Conservation (phyloP, 345 rosid genomes). For the Limnanthes douglasii region DNA sequence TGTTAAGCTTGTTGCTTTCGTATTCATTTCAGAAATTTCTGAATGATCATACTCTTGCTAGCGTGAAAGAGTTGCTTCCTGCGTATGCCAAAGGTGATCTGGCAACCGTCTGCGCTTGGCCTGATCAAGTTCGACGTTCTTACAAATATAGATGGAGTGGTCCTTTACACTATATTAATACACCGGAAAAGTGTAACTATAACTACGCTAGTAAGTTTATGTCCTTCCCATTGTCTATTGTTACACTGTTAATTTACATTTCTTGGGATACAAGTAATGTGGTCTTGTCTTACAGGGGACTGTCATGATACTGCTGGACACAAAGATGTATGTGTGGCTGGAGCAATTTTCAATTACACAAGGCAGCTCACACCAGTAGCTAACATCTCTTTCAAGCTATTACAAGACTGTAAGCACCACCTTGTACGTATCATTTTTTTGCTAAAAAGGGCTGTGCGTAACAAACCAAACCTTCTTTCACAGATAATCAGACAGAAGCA, state of each 20-base stretch:
- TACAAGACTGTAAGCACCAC: conserved; percentile 25
- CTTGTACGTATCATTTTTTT: too few species aligned
- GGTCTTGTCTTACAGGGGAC: conserved; percentile 37
- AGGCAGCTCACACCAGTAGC: too few species aligned
- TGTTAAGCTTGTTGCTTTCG: too few species aligned
- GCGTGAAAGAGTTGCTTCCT: conserved; percentile 46
- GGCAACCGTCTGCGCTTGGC: conserved; percentile 61
- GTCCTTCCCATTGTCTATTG: too few species aligned
- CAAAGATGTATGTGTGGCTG: conserved; percentile 65
- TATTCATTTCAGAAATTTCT: too few species aligned
- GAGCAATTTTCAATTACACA: conserved; percentile 84
- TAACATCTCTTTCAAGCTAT: too few species aligned
- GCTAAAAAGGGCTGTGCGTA: too few species aligned
- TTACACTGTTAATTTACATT: too few species aligned
- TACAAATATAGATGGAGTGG: conserved; percentile 60
- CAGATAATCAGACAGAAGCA: conserved; percentile 91
- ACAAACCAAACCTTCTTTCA: too few species aligned
- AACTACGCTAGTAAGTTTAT: conserved; percentile 30
- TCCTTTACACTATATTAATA: conserved; percentile 57
- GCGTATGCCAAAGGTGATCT: conserved; percentile 38
- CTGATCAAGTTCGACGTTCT: conserved; percentile 50
- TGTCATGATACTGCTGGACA: conserved; percentile 62
- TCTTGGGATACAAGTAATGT: too few species aligned
- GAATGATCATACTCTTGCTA: conserved; percentile 31
- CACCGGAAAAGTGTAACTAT: conserved; percentile 62